Base-by-base conservation (phyloP, 768 basidiomycete genomes). In the Mycena indigotica region DNA sequence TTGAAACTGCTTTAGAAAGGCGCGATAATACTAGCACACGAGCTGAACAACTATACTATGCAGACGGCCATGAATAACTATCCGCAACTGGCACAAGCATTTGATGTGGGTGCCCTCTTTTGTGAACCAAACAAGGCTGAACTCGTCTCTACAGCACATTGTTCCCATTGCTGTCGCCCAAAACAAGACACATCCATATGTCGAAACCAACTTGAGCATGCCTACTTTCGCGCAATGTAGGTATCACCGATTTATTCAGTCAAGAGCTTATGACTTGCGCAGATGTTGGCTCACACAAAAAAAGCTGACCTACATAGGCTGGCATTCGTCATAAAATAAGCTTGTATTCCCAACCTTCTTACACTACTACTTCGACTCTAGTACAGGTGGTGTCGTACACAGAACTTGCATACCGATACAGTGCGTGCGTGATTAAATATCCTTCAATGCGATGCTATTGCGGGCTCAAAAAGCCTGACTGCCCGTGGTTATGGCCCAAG, bases 21-120 rank as follows among this genome's bases (percentile, higher is more conserved):
- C 10, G 52, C 52, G n/a, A 40, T 51, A 28, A 51, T 51, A 10
- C 29, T 51, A 2, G 79, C 79, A 3, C 85, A 86, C 54, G 84
- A 86, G 54, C 64, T 85, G 56, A 80, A 82, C 64, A 82, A 82
- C 56, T 83, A 73, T 56, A 86, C 85, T 2, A 84, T 86, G 84
- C 62, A 66, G 13, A 76, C 82, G 61, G 85, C 84, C 0, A 62
- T 82, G 23, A 77, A 82, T 52, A 80, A 69, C 59, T 80, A 84
- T 58, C 63, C 72, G 1, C 68, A 70, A 52, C 69, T 86, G 38
- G 76, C 75, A 59, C 40, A 70, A 6, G 73, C 73, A 0, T 86
- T 86, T 63, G 60, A 71, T 44, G 81, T 81, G 15, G 54, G 15
- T 30, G n/a, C 6, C 28, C 8, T 13, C 5, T 25, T 28, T 44